phyloP scores from a whole-genome alignment of 2,329 filamentous ascomycete genomes.

The Clonostachys solani region DNA sequence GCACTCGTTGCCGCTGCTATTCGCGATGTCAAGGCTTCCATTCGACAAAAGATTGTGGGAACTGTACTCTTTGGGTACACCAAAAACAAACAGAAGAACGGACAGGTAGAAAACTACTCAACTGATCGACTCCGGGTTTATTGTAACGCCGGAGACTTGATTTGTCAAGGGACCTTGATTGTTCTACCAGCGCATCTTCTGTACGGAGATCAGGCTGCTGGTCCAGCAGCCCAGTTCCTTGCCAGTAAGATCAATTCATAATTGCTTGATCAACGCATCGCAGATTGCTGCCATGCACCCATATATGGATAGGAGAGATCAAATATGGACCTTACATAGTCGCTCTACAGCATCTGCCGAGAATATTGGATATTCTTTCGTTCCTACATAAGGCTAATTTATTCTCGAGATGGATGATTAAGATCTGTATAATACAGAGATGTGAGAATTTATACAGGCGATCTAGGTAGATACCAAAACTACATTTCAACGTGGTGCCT shows the following conservation, averaged over 20 bases:
- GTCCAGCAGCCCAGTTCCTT: constrained; percentile 1
- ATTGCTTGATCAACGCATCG: no score
- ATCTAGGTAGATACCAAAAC: no score
- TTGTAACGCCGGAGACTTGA: constrained; percentile 27
- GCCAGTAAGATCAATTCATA: neutral
- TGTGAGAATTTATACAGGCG: no score
- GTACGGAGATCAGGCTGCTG: constrained; percentile 12
- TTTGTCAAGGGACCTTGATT: constrained; percentile 28
- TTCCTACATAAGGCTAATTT: no score
- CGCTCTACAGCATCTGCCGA: no score
- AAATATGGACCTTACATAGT: no score
- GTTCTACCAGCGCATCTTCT: constrained; percentile 25
- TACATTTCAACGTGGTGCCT: no score
- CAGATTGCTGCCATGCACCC: no score
- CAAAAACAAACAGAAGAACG: constrained; percentile 33
- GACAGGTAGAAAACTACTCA: constrained; percentile 30
- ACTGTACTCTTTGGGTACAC: constrained; percentile 34
- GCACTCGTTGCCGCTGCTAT: constrained; percentile 36
- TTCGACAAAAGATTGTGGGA: constrained; percentile 27
- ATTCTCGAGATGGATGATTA: no score
- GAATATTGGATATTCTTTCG: no score
- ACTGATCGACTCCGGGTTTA: constrained; percentile 26
- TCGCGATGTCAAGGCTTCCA: constrained; percentile 16
- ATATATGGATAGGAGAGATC: no score
- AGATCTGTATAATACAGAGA: no score